phyloP scores from a whole-genome alignment of 805 yeast genomes.

The Metschnikowia drakensbergensis region DNA sequence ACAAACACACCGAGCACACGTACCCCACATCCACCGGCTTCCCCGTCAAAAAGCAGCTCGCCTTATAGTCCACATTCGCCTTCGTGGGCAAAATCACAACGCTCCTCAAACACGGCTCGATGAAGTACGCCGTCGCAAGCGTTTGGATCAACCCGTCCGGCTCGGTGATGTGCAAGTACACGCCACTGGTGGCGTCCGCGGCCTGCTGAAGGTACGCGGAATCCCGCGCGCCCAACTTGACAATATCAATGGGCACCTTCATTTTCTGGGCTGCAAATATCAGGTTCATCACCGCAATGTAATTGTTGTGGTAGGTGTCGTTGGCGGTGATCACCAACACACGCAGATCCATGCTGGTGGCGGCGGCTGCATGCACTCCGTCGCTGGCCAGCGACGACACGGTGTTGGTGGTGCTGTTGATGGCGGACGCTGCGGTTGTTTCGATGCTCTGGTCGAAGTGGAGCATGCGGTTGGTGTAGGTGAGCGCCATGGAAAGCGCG shows the following conservation, averaged over 20 bases:
- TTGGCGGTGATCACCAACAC: slow-evolving; percentile 61
- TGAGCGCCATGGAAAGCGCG: slow-evolving; percentile 76
- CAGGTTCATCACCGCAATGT: slow-evolving; percentile 91
- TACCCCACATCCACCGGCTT: slow-evolving; percentile 87
- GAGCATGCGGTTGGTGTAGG: slow-evolving; percentile 69
- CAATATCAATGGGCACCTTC: slow-evolving; percentile 86
- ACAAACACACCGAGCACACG: slow-evolving; percentile 92
- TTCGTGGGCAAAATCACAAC: slow-evolving; percentile 77
- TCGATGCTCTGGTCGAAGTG: slow-evolving; percentile 45
- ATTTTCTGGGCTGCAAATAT: slow-evolving; percentile 94
- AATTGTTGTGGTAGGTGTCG: slow-evolving; percentile 69
- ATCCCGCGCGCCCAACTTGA: slow-evolving; percentile 60
- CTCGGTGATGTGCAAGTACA: slow-evolving; percentile 65
- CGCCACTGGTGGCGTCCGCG: slow-evolving; percentile 89
- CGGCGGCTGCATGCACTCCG: slow-evolving; percentile 10
- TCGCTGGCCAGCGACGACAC: slow-evolving; percentile 12
- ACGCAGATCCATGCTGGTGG: slow-evolving; percentile 32
- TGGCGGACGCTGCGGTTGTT: slow-evolving; percentile 43
- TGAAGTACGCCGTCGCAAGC: slow-evolving; percentile 72
- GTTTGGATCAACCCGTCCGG: slow-evolving; percentile 82
- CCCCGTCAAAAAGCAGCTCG: slow-evolving; percentile 91
- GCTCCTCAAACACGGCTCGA: slow-evolving; percentile 80
- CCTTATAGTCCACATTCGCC: slow-evolving; percentile 85
- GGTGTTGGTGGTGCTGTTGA: slow-evolving; percentile 34
- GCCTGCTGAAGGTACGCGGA: slow-evolving; percentile 93